These are phyloP conservation scores for Entoloma clypeatum DNA, from an alignment of 1,284 basidiomycete species.

Conservation along the genomic window DNA sequence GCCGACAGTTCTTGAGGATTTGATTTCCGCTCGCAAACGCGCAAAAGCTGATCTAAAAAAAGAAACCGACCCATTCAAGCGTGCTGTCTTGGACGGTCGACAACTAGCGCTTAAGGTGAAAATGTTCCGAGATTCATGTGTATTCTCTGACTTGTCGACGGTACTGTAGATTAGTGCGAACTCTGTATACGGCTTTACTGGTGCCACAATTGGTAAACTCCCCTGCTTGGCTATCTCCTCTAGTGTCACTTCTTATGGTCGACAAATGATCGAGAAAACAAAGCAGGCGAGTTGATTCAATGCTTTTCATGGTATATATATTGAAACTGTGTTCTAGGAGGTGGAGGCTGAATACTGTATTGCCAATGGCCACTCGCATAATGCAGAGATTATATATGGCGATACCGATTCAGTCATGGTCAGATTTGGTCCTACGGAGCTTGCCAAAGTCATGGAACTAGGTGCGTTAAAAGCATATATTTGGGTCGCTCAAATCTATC, in stretches of 20 bases:
- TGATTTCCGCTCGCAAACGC: conserved; percentile 86
- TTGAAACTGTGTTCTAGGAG: conserved; percentile 44
- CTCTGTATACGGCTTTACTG: conserved; percentile 97
- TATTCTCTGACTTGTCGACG: conserved; percentile 7
- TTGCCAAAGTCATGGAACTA: conserved; percentile 82
- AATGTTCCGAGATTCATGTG: conserved; percentile 8
- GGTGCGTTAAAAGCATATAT: conserved; percentile 48
- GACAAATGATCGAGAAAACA: conserved; percentile 96
- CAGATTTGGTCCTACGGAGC: conserved; percentile 84
- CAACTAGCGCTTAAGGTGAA: conserved; percentile 88
- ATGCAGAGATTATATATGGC: conserved; percentile 93
- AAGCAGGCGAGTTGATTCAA: conserved; percentile 57
- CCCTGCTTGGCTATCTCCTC: conserved; percentile 94
- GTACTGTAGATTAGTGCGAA: conserved; percentile 90
- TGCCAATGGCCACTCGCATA: conserved; percentile 80
- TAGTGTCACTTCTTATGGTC: conserved; percentile 88
- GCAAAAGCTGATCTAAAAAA: conserved; percentile 93
- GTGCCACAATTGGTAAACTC: conserved; percentile 91
- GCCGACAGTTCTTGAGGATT: conserved; percentile 89
- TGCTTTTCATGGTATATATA: conserved; percentile 2
- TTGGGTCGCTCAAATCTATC: conserved; percentile 1
- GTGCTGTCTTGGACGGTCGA: conserved; percentile 91
- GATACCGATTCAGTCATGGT: conserved; percentile 99
- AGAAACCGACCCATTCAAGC: conserved; percentile 92
- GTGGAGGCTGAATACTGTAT: conserved; percentile 87